A percentile compares a stretch with the other conserved stretches of the same genome.
Evolutionary conservation across 2,329 filamentous ascomycete genomes (phyloP).

Genomic region (Hymenoscyphus fructigenus): DNA sequence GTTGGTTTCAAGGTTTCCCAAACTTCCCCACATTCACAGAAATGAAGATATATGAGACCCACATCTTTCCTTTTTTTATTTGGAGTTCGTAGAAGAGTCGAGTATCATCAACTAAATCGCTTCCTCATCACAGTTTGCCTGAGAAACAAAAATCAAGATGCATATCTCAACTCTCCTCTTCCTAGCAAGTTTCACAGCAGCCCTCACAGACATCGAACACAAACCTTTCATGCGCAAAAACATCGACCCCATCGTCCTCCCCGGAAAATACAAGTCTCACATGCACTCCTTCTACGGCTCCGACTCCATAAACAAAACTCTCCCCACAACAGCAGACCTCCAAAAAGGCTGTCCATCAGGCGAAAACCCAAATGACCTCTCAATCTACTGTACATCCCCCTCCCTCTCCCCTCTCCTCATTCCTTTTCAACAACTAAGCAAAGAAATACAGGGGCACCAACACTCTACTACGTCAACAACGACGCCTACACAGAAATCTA

Average conservation of each 20-base stretch:
- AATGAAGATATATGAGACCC: not conserved
- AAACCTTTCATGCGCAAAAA: slow-evolving; percentile 44
- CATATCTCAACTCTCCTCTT: not conserved
- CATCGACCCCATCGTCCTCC: slow-evolving; percentile 45
- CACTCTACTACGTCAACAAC: slow-evolving; percentile 39
- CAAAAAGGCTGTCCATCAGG: slow-evolving; percentile 44
- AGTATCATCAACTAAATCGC: not conserved
- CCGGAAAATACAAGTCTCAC: slow-evolving; percentile 42
- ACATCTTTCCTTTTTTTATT: not conserved
- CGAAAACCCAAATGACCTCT: slow-evolving; percentile 49
- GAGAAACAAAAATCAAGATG: not conserved
- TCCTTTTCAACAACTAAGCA: too few relatives aligned
- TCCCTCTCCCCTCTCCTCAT: not conserved
- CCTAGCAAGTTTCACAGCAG: slow-evolving; percentile 6
- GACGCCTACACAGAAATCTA: slow-evolving; percentile 37
- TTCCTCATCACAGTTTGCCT: not conserved
- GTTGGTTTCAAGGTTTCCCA: not conserved
- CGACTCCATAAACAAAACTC: slow-evolving; percentile 41
- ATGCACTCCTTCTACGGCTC: slow-evolving; percentile 47
- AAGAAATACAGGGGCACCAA: slow-evolving; percentile 40
- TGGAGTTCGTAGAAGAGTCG: not conserved
- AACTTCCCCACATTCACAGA: not conserved
- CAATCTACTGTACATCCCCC: slow-evolving; percentile 41
- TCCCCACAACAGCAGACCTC: slow-evolving; percentile 38
- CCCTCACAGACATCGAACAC: slow-evolving; percentile 11